phyloP scores from a whole-genome alignment of 306 rosid species.

The Fagus crenata region DNA sequence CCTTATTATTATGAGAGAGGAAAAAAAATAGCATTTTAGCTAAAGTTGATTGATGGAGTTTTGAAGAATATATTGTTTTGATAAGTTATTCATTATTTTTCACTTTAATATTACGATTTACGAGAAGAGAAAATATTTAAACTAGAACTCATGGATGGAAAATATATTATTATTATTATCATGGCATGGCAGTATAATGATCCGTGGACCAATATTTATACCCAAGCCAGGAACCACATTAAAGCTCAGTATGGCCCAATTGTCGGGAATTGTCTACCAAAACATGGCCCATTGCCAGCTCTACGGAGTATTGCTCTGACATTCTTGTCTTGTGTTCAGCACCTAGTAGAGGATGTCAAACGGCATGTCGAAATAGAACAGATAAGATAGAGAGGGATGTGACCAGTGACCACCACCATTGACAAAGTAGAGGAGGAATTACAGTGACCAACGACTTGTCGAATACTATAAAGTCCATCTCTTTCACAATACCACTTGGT shows the following conservation, averaged over 20 bases:
- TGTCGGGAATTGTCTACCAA: background rate
- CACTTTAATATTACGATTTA: no score
- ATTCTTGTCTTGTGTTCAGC: background rate
- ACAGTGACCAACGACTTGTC: background rate
- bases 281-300: constrained; percentile 5
- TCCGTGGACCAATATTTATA: background rate
- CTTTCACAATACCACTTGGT: background rate
- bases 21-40: no score
- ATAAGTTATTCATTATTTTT: no score
- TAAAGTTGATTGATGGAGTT: no score
- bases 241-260: background rate
- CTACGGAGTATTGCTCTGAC: background rate
- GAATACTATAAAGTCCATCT: background rate
- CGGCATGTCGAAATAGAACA: constrained; percentile 2
- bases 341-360: background rate
- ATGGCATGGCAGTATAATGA: background rate
- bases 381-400: background rate
- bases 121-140: no score
- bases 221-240: background rate
- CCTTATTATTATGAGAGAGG: no score
- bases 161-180: no score
- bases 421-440: background rate
- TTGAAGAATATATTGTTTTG: no score
- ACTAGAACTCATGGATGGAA: no score
- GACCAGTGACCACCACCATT: background rate